A percentile compares a stretch with the other conserved stretches of the same genome.
Evolutionary conservation across 1,284 basidiomycete genomes (phyloP).

Genomic region (Naganishia sp.): DNA sequence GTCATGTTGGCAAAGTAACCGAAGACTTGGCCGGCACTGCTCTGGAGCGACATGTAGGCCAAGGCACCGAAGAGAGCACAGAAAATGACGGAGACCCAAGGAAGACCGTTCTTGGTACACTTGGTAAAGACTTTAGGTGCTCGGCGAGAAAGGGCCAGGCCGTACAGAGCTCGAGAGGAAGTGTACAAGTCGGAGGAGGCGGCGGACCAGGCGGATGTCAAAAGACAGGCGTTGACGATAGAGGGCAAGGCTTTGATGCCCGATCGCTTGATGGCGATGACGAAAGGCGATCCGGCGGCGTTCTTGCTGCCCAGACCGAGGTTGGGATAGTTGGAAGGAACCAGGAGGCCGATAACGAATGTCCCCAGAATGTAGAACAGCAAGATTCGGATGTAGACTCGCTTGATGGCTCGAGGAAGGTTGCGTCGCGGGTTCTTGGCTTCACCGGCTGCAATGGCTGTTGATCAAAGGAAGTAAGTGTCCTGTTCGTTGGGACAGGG

Average conservation of each 20-base stretch:
- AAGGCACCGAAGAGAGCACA: conserved; percentile 64
- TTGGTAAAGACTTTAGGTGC: conserved; percentile 61
- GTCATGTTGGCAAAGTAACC: conserved; percentile 72
- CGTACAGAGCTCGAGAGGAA: conserved; percentile 60
- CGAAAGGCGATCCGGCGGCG: conserved; percentile 77
- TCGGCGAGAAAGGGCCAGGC: conserved; percentile 53
- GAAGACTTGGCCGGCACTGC: conserved; percentile 69
- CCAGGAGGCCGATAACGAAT: conserved; percentile 72
- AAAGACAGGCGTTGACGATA: conserved; percentile 65
- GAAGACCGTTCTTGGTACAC: conserved; percentile 68
- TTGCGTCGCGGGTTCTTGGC: conserved; percentile 68
- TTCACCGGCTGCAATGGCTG: conserved; percentile 55
- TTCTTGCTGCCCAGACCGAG: conserved; percentile 62
- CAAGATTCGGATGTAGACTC: conserved; percentile 73
- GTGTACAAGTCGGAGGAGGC: conserved; percentile 61
- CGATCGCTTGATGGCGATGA: conserved; percentile 67
- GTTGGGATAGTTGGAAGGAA: conserved; percentile 63
- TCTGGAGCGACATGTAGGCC: conserved; percentile 62
- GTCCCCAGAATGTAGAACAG: conserved; percentile 67
- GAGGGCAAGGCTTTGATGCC: conserved; percentile 73
- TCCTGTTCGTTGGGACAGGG: too few relatives aligned
- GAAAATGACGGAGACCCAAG: conserved; percentile 68
- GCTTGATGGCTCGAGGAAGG: conserved; percentile 71
- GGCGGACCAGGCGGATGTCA: conserved; percentile 60
- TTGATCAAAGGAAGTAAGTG: conserved; percentile 31